These are phyloP conservation scores for Chara braunii DNA, from an alignment of 139 green algal genomes.

Conservation along the genomic window DNA sequence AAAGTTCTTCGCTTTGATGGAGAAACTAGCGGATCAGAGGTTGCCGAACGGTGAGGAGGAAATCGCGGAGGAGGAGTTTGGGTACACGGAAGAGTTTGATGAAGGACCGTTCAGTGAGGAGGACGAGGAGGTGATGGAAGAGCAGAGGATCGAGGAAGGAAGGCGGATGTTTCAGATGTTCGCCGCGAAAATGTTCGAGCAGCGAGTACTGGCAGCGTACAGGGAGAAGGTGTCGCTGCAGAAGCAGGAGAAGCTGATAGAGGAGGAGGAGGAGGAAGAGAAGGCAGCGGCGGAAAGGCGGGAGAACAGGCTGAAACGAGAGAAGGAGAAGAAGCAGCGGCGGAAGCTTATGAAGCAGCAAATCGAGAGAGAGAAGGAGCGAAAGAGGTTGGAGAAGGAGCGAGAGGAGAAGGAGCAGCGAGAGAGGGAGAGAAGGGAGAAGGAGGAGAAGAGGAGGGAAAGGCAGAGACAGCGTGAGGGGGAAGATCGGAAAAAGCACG, in stretches of 20 bases:
- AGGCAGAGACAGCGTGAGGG: background rate
- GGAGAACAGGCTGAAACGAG: background rate
- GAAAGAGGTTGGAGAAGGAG: background rate
- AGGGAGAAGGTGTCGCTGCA: slow-evolving; percentile 13
- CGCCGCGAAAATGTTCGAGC: slow-evolving; percentile 13
- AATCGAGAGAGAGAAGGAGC: too few species aligned
- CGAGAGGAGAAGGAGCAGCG: background rate
- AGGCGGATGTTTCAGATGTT: slow-evolving; percentile 24
- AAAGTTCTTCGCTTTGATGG: slow-evolving; percentile 12
- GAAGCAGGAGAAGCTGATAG: slow-evolving; percentile 14
- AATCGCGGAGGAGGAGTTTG: background rate
- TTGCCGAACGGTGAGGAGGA: background rate
- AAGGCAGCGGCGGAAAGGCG: background rate
- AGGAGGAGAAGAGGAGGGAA: background rate
- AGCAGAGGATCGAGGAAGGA: slow-evolving; percentile 22
- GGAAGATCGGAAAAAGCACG: background rate
- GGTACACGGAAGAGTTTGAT: slow-evolving; percentile 5
- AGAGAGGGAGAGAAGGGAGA: background rate
- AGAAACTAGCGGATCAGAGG: slow-evolving; percentile 9
- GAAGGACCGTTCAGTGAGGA: slow-evolving; percentile 3
- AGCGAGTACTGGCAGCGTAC: slow-evolving; percentile 6
- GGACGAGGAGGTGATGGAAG: slow-evolving; percentile 12
- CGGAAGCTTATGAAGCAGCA: too few species aligned
- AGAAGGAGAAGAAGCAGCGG: background rate
- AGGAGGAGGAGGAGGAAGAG: slow-evolving; percentile 12